These are phyloP conservation scores for Prosopis cineraria DNA, from an alignment of 306 rosid species.

Conservation along the genomic window DNA sequence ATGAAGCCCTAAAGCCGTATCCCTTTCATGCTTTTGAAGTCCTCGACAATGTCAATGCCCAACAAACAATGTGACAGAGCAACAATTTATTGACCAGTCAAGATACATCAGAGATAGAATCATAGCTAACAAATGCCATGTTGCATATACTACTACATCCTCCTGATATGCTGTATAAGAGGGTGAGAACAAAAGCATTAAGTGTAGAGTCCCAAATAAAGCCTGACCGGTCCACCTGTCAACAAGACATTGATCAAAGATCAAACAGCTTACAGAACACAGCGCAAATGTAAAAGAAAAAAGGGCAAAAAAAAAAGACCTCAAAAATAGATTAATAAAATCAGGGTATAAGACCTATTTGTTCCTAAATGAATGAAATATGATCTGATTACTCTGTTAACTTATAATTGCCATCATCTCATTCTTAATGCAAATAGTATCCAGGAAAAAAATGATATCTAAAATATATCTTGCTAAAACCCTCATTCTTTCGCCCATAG, in stretches of 20 bases:
- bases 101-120: not conserved
- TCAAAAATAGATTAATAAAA: not conserved
- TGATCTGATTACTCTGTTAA: not conserved
- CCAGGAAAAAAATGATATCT: not conserved
- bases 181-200: slow-evolving; percentile 76
- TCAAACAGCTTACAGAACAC: slow-evolving; percentile 9
- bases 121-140: slow-evolving; percentile 18
- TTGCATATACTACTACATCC: slow-evolving; percentile 55
- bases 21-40: slow-evolving; percentile 41
- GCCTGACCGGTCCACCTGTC: slow-evolving; percentile 99
- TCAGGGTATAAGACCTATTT: not conserved
- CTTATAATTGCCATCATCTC: not conserved
- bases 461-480: not conserved
- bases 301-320: not conserved
- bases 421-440: not conserved
- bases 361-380: not conserved
- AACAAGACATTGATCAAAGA: slow-evolving; percentile 36
- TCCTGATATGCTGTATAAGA: slow-evolving; percentile 93
- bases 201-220: slow-evolving; percentile 93
- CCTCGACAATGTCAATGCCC: slow-evolving; percentile 95
- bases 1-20: slow-evolving; percentile 93
- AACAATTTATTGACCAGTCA: not conserved
- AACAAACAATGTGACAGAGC: slow-evolving; percentile 50
- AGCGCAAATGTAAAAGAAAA: not conserved
- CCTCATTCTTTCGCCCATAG: not conserved